Percentiles rank a stretch among this genome's conserved stretches.
phyloP scores from a whole-genome alignment of 2,329 filamentous ascomycete species.

The Aspergillus jensenii region DNA sequence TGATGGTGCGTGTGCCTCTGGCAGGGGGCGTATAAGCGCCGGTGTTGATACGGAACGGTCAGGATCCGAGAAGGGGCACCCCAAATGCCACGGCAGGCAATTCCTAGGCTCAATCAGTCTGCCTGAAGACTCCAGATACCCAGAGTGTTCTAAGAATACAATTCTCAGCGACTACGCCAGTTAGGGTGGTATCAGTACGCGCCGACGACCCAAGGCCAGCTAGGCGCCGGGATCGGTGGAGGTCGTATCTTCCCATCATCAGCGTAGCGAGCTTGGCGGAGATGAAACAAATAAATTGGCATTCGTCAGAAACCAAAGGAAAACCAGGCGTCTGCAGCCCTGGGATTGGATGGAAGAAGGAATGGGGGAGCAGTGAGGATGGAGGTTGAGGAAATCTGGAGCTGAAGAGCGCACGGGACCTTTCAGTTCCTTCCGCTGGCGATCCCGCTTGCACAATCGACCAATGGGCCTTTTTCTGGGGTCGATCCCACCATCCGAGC shows the following conservation, averaged over 20 bases:
- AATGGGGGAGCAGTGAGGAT: not conserved
- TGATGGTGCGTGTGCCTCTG: conserved; percentile 11
- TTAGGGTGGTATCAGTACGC: conserved; percentile 26
- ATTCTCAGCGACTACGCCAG: conserved; percentile 2
- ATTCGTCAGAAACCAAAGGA: not conserved
- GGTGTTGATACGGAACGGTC: conserved; percentile 13
- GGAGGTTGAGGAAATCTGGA: not conserved
- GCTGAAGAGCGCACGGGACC: not conserved
- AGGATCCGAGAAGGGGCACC: conserved; percentile 7
- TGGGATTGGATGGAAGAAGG: conserved; percentile 7
- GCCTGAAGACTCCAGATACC: conserved; percentile 21
- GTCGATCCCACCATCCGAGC: not conserved
- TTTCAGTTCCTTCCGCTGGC: not conserved
- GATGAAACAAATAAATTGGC: conserved; percentile 15
- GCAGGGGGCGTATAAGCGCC: conserved; percentile 17
- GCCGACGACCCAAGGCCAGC: conserved; percentile 18
- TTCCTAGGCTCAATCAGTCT: not conserved
- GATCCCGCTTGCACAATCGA: not conserved
- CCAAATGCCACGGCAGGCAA: conserved; percentile 12
- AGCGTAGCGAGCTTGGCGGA: conserved; percentile 11
- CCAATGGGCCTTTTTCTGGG: not conserved
- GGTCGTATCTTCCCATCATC: conserved; percentile 11
- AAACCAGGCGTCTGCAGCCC: not conserved
- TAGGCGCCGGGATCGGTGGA: conserved; percentile 25
- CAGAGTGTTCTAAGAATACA: conserved; percentile 26